phyloP scores from a whole-genome alignment of 2,329 filamentous ascomycete species.

The Penicillium sp. region DNA sequence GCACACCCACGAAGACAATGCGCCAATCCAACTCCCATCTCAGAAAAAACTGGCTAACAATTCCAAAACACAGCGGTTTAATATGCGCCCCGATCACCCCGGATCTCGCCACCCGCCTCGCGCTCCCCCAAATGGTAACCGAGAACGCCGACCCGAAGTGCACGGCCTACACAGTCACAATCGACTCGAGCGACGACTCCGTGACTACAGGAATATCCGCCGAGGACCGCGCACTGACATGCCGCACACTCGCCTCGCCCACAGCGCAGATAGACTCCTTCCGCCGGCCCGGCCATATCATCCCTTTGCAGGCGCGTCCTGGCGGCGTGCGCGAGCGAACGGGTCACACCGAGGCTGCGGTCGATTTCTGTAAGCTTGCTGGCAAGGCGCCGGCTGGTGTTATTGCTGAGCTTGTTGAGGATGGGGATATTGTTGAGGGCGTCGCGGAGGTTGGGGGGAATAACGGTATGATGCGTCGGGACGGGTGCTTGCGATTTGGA shows the following conservation, averaged over 20 bases:
- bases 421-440: conserved; percentile 71
- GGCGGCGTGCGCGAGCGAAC: conserved; percentile 77
- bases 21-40: neutral
- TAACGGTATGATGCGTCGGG: conserved; percentile 85
- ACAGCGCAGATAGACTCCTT: conserved; percentile 61
- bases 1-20: neutral
- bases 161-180: conserved; percentile 89
- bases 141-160: conserved; percentile 76
- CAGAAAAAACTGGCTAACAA: neutral
- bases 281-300: conserved; percentile 82
- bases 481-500: conserved; percentile 85
- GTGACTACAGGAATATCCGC: conserved; percentile 90
- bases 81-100: conserved; percentile 84
- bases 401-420: conserved; percentile 89
- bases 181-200: conserved; percentile 72
- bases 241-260: conserved; percentile 71
- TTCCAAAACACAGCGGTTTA: conserved; percentile 60
- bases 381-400: conserved; percentile 74
- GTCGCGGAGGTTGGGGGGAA: conserved; percentile 63
- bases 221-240: conserved; percentile 80
- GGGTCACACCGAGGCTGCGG: conserved; percentile 91
- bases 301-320: conserved; percentile 74
- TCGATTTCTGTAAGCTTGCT: conserved; percentile 84
- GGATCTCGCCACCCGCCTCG: conserved; percentile 66
- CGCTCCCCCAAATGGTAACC: conserved; percentile 87